These are phyloP conservation scores for Hypsizygus ulmarius DNA, from an alignment of 1,284 basidiomycete species.

Conservation along the genomic window DNA sequence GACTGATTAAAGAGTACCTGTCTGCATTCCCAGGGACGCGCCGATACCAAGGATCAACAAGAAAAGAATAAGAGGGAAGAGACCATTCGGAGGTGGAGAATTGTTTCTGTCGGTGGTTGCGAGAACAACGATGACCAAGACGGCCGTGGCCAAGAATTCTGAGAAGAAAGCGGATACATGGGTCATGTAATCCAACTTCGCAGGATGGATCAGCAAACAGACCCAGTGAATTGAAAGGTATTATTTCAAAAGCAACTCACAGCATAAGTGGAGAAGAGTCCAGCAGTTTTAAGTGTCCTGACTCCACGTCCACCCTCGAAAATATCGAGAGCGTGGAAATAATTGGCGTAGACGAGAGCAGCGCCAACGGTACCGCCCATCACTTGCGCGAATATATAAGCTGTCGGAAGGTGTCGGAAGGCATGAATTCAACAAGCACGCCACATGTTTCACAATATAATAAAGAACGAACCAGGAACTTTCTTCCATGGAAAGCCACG, in stretches of 20 bases:
- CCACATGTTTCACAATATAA: background rate
- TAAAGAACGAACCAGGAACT: constrained; percentile 43
- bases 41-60: constrained; percentile 48
- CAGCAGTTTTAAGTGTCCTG: constrained; percentile 43
- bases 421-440: background rate
- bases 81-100: constrained; percentile 37
- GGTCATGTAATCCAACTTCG: constrained; percentile 39
- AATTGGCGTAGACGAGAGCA: constrained; percentile 52
- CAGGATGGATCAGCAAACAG: background rate
- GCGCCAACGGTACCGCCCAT: constrained; percentile 50
- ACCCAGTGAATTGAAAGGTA: background rate
- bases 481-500: constrained; percentile 73
- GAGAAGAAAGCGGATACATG: constrained; percentile 37
- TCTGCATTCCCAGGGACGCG: constrained; percentile 48
- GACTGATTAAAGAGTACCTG: constrained; percentile 29
- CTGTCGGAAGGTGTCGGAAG: constrained; percentile 15
- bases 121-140: constrained; percentile 39
- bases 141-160: constrained; percentile 38
- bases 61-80: constrained; percentile 49
- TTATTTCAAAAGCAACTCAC: constrained; percentile 23
- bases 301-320: constrained; percentile 44
- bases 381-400: constrained; percentile 50
- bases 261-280: constrained; percentile 39
- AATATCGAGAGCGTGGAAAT: constrained; percentile 49
- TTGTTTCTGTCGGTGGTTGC: constrained; percentile 42